phyloP scores from a whole-genome alignment of 768 basidiomycete species.

The Termitomyces sp. region DNA sequence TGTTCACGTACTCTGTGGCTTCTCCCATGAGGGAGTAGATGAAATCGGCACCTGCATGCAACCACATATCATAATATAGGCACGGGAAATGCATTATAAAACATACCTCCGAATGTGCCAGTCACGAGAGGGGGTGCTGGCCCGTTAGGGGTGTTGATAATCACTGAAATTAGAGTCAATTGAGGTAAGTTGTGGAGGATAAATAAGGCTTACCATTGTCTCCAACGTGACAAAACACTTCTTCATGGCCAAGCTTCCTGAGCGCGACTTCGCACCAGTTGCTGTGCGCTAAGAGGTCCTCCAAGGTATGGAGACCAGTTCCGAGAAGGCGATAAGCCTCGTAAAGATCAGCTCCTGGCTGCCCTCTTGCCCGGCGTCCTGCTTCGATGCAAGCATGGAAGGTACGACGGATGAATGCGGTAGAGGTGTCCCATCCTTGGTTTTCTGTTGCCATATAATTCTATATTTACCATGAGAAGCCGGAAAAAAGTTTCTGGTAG shows the following conservation, averaged over 20 bases:
- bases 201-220: slow-evolving; percentile 34
- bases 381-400: slow-evolving; percentile 61
- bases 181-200: not conserved
- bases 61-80: not conserved
- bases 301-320: slow-evolving; percentile 60
- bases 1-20: slow-evolving; percentile 47
- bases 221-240: slow-evolving; percentile 81
- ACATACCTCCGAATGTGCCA: slow-evolving; percentile 56
- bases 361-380: slow-evolving; percentile 52
- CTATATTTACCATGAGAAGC: slow-evolving; percentile 22
- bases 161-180: slow-evolving; percentile 19
- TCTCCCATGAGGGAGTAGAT: slow-evolving; percentile 60
- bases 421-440: slow-evolving; percentile 70
- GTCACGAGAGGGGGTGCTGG: slow-evolving; percentile 59
- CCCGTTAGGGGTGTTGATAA: slow-evolving; percentile 48
- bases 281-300: slow-evolving; percentile 73
- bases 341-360: slow-evolving; percentile 50
- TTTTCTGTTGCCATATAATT: slow-evolving; percentile 75
- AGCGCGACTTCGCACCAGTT: slow-evolving; percentile 78
- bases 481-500: not conserved
- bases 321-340: slow-evolving; percentile 72
- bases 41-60: slow-evolving; percentile 46
- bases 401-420: slow-evolving; percentile 57
- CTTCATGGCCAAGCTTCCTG: slow-evolving; percentile 58
- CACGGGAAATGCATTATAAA: not conserved